Evolutionary conservation across 139 green algal genomes (phyloP), one percentile per base, ranked within the genome.

Genomic region (Chlorella vulgaris): DNA sequence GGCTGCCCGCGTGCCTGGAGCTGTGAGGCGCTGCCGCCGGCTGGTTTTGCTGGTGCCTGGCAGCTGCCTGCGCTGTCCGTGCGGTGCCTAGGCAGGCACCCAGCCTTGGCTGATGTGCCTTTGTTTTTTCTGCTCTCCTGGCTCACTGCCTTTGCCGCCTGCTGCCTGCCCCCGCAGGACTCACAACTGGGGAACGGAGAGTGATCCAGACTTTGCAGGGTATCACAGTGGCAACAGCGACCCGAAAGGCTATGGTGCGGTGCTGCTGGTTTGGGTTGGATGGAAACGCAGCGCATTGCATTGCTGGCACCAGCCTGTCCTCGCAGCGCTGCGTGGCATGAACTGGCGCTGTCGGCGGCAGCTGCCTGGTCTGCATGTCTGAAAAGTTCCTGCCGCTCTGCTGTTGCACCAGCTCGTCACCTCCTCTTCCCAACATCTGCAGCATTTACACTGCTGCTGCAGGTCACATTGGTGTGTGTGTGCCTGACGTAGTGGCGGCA

Each of bases 151-250:
- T 58, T 15, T 15, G 47, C 13, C 47, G 47, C 47, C 47, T 58
- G 24, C 42, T 76, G 3, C 15, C 2, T 35, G 22, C 5, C 24
- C 10, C 15, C n/a, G 73, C 73, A 79, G 73, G 24, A 79, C 73
- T 7, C 73, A 79, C 73, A 79, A 79, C 53, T 66, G 74, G 61
- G 94, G 94, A n/a, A 96, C 93, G 18, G 94, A 98, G 74, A 87
- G 63, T 35, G 92, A 97, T 75, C 83, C 82, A 26, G 84, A 86
- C 3, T 96, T 95, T 67, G 80, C 93, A 70, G 89, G 86, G 28
- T 96, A 96, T 70, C 90, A 96, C 88, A 97, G 88, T 67, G 96
- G 95, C 74, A 99, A 99, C 88, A 88, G 93, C 0, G 86, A 90
- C 2, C 92, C 93, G 0, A 86, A 87, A n/a, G 96, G 96, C 43